phyloP scores from a whole-genome alignment of 176 grass and related monocot species.

The Elymus sibiricus region DNA sequence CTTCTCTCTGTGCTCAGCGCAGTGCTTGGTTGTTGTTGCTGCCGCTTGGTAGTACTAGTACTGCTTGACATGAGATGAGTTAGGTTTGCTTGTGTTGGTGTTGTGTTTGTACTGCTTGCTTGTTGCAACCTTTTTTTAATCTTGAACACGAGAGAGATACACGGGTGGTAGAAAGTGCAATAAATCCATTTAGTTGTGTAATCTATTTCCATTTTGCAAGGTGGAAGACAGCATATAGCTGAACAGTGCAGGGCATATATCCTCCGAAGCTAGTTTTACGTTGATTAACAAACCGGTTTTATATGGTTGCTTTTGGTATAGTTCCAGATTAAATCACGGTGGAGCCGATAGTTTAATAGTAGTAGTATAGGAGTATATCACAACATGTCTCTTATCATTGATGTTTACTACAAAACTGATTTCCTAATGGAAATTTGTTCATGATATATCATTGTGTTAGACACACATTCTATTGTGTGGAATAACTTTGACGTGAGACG shows the following conservation, averaged over 20 bases:
- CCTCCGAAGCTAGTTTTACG: background rate
- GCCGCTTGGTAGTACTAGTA: background rate
- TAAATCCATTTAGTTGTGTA: too few relatives aligned
- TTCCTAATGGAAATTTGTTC: background rate
- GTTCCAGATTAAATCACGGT: background rate
- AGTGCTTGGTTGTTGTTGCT: background rate
- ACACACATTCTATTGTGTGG: background rate
- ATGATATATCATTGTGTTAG: background rate
- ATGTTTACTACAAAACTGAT: background rate
- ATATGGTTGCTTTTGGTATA: background rate
- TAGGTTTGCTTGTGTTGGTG: background rate
- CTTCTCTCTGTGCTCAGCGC: rapidly evolving
- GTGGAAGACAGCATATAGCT: background rate
- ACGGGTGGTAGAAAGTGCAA: too few relatives aligned
- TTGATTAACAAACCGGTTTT: background rate
- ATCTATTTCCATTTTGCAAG: background rate
- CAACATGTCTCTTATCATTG: background rate
- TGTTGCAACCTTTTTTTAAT: background rate
- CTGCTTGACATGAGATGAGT: background rate
- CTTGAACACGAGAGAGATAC: too few relatives aligned
- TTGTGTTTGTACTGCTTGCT: background rate
- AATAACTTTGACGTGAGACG: background rate
- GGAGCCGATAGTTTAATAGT: background rate
- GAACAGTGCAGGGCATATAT: background rate
- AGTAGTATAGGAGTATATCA: background rate